Percentiles rank a stretch among this genome's conserved stretches.
Conservation (phyloP, 345 rosid species). For the Rhodamnia argentea region DNA sequence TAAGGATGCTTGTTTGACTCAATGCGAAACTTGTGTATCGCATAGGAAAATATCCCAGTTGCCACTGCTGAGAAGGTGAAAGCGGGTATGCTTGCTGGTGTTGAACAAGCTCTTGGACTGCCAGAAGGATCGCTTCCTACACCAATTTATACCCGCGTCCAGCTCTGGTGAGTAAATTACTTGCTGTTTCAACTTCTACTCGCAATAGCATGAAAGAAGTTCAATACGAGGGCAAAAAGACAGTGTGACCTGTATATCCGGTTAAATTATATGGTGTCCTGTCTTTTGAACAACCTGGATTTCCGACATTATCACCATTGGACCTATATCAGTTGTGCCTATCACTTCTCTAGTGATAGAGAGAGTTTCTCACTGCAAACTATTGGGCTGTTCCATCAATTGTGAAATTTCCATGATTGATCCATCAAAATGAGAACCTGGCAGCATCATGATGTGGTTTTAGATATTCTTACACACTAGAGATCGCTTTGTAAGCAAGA, state of each 20-base stretch:
- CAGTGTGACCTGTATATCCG: not conserved
- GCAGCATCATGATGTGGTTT: not conserved
- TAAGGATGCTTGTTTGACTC: not conserved
- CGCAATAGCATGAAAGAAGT: not conserved
- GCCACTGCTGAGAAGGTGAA: conserved; percentile 70
- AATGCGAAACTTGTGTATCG: not conserved
- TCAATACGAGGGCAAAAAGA: not conserved
- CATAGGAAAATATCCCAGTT: conserved; percentile 74
- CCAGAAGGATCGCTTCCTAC: conserved; percentile 50
- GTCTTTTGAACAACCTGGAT: not conserved
- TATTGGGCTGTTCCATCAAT: not conserved
- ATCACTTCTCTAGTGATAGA: not conserved
- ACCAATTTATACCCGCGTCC: conserved; percentile 52
- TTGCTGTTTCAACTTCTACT: not conserved
- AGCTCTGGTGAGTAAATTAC: conserved; percentile 50
- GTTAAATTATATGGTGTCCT: not conserved
- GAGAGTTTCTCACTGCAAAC: not conserved
- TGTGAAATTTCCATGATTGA: not conserved
- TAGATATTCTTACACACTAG: not conserved
- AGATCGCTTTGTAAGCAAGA: not conserved
- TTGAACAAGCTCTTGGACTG: conserved; percentile 60
- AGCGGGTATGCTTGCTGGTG: conserved; percentile 64
- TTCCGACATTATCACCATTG: not conserved
- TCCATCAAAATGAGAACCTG: not conserved
- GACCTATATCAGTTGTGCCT: not conserved